Percentiles rank a stretch among this genome's conserved stretches.
Evolutionary conservation across 371 early-diverging fungal species (phyloP).

Genomic region (Mortierella sp.): DNA sequence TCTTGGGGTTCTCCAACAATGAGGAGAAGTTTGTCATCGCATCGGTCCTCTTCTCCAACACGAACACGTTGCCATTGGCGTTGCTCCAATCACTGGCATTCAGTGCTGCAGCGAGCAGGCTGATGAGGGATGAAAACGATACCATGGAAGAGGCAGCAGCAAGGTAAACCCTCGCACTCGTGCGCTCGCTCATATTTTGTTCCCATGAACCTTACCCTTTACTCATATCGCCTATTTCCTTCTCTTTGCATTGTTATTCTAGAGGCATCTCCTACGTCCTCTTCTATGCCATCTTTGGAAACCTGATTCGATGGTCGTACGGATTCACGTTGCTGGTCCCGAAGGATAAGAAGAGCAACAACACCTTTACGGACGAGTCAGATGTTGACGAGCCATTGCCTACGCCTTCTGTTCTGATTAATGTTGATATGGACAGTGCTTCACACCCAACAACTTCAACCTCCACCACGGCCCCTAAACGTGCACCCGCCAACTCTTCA

Average conservation of each 20-base stretch:
- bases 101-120: conserved; percentile 68
- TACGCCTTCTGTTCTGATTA: conserved; percentile 34
- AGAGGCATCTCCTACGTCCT: conserved; percentile 82
- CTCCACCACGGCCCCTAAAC: conserved; percentile 1
- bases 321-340: conserved; percentile 70
- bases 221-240: no score
- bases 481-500: not conserved
- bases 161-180: no score
- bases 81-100: conserved; percentile 76
- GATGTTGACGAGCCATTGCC: conserved; percentile 14
- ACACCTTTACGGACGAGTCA: no score
- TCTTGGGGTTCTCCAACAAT: conserved; percentile 56
- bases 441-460: not conserved
- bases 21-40: conserved; percentile 72
- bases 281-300: conserved; percentile 79
- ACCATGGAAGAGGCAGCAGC: conserved; percentile 71
- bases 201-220: no score
- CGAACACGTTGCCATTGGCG: conserved; percentile 80
- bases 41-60: conserved; percentile 76
- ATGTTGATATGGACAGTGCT: conserved; percentile 34
- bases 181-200: no score
- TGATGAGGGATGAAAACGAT: conserved; percentile 70
- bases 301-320: conserved; percentile 80
- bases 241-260: no score
- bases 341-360: conserved; percentile 22